Percentiles rank a stretch among this genome's conserved stretches.
Conservation (phyloP, 345 rosid genomes). For the Conringia planisiliqua region DNA sequence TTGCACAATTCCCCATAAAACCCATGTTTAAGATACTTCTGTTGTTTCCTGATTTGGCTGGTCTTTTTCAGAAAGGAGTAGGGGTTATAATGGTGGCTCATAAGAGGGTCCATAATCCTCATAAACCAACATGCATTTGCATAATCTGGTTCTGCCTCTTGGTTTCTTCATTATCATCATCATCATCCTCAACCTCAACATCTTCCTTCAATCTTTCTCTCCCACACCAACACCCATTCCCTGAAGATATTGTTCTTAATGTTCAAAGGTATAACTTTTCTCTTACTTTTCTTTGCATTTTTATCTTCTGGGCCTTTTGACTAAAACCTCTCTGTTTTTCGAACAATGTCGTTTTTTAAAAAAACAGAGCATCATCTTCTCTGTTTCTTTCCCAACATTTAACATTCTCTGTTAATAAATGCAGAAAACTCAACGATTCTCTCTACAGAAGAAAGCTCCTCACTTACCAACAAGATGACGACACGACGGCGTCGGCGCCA, state of each 20-base stretch:
- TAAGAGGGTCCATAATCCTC: slow-evolving; percentile 36
- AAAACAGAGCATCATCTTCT: slow-evolving; percentile 35
- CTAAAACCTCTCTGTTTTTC: slow-evolving; percentile 1
- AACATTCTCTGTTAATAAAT: not conserved
- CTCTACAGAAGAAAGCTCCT: slow-evolving; percentile 39
- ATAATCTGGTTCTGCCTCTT: slow-evolving; percentile 41
- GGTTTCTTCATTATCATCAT: slow-evolving; percentile 13
- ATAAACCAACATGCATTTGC: slow-evolving; percentile 28
- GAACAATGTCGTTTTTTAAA: not conserved
- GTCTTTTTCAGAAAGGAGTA: slow-evolving; percentile 12
- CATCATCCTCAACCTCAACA: slow-evolving; percentile 12
- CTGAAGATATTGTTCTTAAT: slow-evolving; percentile 50
- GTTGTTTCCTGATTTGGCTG: slow-evolving; percentile 6
- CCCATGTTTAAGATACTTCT: slow-evolving; percentile 7
- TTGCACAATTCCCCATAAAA: slow-evolving; percentile 33
- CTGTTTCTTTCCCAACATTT: not conserved
- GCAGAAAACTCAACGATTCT: slow-evolving; percentile 47
- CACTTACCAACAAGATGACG: slow-evolving; percentile 28
- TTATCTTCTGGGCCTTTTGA: not conserved
- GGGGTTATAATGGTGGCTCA: slow-evolving; percentile 25
- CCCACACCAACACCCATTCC: slow-evolving; percentile 62
- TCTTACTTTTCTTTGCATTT: not conserved
- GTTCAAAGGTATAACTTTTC: slow-evolving; percentile 41
- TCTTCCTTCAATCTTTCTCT: slow-evolving; percentile 43
- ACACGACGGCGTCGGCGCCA: slow-evolving; percentile 8